A percentile compares a stretch with the other conserved stretches of the same genome.
phyloP scores from a whole-genome alignment of 164 flowering plant genomes.

The Sedum album region DNA sequence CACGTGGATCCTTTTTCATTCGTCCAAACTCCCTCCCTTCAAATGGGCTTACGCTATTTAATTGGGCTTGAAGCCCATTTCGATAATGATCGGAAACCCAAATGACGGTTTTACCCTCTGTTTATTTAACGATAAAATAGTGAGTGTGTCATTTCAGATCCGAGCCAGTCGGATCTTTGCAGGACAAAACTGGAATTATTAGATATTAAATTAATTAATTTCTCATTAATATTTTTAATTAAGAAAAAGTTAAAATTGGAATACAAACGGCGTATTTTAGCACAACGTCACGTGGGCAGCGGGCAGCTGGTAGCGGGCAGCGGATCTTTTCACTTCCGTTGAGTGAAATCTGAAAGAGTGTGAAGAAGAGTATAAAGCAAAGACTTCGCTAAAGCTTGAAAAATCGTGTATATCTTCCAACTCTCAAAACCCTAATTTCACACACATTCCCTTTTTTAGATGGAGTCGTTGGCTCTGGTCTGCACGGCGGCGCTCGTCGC shows the following conservation, averaged over 20 bases:
- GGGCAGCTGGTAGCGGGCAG: background rate
- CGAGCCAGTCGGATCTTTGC: background rate
- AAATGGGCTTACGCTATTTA: background rate
- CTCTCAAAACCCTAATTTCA: conserved; percentile 8
- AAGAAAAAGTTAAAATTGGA: too few relatives aligned
- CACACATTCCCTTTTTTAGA: conserved; percentile 13
- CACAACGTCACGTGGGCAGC: background rate
- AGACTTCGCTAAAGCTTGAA: background rate
- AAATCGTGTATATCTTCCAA: background rate
- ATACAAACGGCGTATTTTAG: too few relatives aligned
- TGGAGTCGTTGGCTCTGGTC: conserved; percentile 55
- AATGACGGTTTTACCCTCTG: too few relatives aligned
- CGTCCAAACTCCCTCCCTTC: background rate
- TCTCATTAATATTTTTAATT: background rate
- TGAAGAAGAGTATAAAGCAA: background rate
- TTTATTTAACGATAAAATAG: too few relatives aligned
- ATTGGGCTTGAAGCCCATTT: background rate
- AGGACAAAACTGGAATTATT: background rate
- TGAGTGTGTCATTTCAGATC: background rate
- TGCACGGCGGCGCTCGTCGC: conserved; percentile 56
- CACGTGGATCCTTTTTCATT: background rate
- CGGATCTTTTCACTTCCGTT: background rate
- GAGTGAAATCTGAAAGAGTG: background rate
- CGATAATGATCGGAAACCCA: too few relatives aligned
- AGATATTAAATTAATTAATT: background rate